phyloP scores from a whole-genome alignment of 1,284 basidiomycete genomes.

The Moesziomyces sp. region DNA sequence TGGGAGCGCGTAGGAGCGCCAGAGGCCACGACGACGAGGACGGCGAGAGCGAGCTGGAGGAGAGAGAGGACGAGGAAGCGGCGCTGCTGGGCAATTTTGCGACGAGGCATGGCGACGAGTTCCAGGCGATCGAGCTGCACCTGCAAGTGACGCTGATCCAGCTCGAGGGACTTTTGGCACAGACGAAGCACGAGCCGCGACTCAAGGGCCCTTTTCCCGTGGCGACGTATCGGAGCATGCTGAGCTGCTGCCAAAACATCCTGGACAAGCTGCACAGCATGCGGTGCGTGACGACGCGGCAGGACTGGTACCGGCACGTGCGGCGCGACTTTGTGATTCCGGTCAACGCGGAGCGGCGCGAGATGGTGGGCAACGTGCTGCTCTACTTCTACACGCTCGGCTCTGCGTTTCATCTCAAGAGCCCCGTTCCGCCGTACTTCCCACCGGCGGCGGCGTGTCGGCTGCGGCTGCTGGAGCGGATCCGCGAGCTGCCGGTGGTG shows the following conservation, averaged over 20 bases:
- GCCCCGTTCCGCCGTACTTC: conserved; percentile 91
- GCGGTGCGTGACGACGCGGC: conserved; percentile 90
- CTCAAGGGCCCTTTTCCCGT: conserved; percentile 75
- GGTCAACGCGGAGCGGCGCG: conserved; percentile 78
- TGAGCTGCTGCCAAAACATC: conserved; percentile 87
- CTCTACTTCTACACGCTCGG: conserved; percentile 89
- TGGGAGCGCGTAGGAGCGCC: not conserved
- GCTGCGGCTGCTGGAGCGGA: conserved; percentile 73
- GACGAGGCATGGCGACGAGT: conserved; percentile 44
- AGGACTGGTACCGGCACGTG: conserved; percentile 88
- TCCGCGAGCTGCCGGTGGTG: conserved; percentile 78
- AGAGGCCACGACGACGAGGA: conserved; percentile 9
- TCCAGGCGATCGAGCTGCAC: conserved; percentile 82
- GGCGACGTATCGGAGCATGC: conserved; percentile 81
- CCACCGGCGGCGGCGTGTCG: conserved; percentile 88
- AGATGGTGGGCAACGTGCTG: conserved; percentile 90
- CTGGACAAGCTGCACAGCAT: conserved; percentile 81
- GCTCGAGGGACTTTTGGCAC: conserved; percentile 74
- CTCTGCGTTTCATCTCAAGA: conserved; percentile 85
- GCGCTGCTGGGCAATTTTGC: conserved; percentile 39
- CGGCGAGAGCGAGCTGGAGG: conserved; percentile 10
- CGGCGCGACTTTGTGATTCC: conserved; percentile 81
- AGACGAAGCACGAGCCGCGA: conserved; percentile 91
- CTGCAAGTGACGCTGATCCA: conserved; percentile 89
- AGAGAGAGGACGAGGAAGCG: conserved; percentile 35